Evolutionary conservation across 208 protist genomes (phyloP).

Genomic region (Acanthamoeba rhysodes): DNA sequence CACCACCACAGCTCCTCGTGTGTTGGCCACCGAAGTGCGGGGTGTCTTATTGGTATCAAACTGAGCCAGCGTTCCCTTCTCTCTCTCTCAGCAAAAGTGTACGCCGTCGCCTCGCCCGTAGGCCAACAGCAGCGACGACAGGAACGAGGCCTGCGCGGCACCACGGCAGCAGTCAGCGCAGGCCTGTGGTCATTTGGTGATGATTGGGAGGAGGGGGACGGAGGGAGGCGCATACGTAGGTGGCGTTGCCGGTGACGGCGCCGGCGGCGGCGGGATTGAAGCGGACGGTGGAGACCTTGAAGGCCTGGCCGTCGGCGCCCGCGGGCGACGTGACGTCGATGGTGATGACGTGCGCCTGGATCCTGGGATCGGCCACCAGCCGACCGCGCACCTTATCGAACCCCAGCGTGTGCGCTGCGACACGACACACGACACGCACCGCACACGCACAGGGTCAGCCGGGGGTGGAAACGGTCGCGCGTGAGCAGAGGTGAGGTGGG

Average conservation of each 20-base stretch:
- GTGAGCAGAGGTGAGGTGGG: too few relatives aligned
- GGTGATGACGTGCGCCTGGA: slow-evolving; percentile 81
- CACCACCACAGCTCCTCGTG: too few relatives aligned
- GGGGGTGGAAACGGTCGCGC: too few relatives aligned
- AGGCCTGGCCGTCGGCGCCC: slow-evolving; percentile 47
- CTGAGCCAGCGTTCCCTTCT: too few relatives aligned
- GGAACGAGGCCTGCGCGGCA: slow-evolving; percentile 1
- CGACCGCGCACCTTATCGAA: slow-evolving; percentile 75
- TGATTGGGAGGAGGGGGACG: neutral
- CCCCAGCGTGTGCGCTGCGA: slow-evolving; percentile 69
- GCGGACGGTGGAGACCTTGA: slow-evolving; percentile 77
- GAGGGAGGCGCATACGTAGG: slow-evolving; percentile 78
- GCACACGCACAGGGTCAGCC: too few relatives aligned
- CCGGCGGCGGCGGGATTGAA: slow-evolving; percentile 77
- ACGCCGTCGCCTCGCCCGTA: neutral
- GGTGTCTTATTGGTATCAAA: too few relatives aligned
- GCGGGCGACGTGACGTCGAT: slow-evolving; percentile 73
- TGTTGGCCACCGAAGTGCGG: too few relatives aligned
- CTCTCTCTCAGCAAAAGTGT: slow-evolving; percentile 15
- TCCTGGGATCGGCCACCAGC: slow-evolving; percentile 75
- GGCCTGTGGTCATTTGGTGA: neutral
- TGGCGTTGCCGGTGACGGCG: slow-evolving; percentile 81
- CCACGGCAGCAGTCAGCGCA: neutral
- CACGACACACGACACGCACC: neutral
- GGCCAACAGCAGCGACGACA: neutral